Evolutionary conservation across 129 eudicot genomes (phyloP), one percentile per base, ranked within the genome.

Genomic region (Pittosporum tobira): DNA sequence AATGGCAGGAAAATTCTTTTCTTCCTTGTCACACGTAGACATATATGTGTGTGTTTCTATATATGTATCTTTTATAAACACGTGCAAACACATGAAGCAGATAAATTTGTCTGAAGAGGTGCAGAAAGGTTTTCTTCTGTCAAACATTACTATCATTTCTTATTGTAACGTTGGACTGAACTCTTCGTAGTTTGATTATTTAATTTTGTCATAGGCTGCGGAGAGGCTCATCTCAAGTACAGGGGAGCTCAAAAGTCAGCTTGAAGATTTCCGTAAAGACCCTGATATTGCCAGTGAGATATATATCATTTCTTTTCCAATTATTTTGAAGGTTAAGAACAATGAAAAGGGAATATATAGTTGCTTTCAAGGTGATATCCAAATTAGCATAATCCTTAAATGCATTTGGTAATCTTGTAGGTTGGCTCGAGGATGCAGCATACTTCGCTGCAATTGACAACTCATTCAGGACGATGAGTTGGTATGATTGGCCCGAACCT

Each of bases 401-500:
- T 59, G 21, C 2, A 34, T 56, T 59, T 53, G 54, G 27, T 27
- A 13, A 48, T 62, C 43, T 18, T 69, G 59, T 76, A 91, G 98
- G 94, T 68, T 91, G 98, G 98, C 98, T 91, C 53, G 90, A 86
- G 40, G 98, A 91, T 81, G 96, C 98, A 23, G 94, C 98, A 37
- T 78, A 73, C 65, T 91, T 91, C 79, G 98, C 98, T 50, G 98
- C 98, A 58, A 86, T 91, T 68, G 98, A 91, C 60, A 78, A 79
- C 71, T 47, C 69, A 53, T 66, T 81, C 37, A 58, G 76, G 50
- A 66, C 94, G 34, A 69, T 76, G 61, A 91, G 73, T 72, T 91
- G 98, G 96, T 83, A 78, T 67, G 95, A 91, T 58, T 91, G 98
- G 98, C 98, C 98, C 34, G 90, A 91, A 63, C 90, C 96, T 38